Base-by-base conservation (phyloP, 2,329 filamentous ascomycete species). In the Lecanicillium sp. region DNA sequence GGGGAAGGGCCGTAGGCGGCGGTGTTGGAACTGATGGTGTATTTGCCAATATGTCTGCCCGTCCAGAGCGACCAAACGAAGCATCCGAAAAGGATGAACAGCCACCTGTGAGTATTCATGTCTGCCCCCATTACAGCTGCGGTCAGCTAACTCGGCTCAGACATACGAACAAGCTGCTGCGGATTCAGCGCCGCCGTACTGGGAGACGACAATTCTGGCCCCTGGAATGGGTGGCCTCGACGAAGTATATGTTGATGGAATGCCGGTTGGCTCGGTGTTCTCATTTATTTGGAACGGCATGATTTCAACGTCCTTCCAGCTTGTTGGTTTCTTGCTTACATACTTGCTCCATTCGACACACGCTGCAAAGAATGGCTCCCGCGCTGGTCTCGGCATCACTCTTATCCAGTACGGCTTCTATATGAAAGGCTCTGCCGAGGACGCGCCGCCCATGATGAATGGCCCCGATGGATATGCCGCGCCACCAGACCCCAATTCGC, bases 131-230 rank as follows among this genome's bases (percentile, higher is more conserved):
- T 6, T 22, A 29, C 5, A 5, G 20, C n/a, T 28, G 17, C 17
- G 8, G 16, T 31, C 8, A 9, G 15, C 29, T 27, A 41, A 38
- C 19, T 30, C 44, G 35, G 29, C 25, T 43, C 52, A 95, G 86
- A 89, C 90, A 27, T 98, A 98, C 60, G 92, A 98, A 71, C 90
- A 96, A 77, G 92, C 92, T 13, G 92, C 92, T 3, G 90, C 90
- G 30, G 92, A 98, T 60, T 84, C 88, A 17, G 92, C 92, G 34
- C 92, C 92, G 1, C 92, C 92, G 0, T 98, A 98, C 63, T 98
- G 92, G 92, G 92, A 98, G 68, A 98, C 92, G 5, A 96, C 92
- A 0, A 95, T 98, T 48, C 75, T 98, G 37, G 90, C 89, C 0
- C 92, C 92, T 1, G 92, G 90, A 40, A 78, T 92, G 48, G 84